These are phyloP conservation scores for Colletotrichum higginsianum DNA, from an alignment of 2,329 filamentous ascomycete species.

Conservation along the genomic window DNA sequence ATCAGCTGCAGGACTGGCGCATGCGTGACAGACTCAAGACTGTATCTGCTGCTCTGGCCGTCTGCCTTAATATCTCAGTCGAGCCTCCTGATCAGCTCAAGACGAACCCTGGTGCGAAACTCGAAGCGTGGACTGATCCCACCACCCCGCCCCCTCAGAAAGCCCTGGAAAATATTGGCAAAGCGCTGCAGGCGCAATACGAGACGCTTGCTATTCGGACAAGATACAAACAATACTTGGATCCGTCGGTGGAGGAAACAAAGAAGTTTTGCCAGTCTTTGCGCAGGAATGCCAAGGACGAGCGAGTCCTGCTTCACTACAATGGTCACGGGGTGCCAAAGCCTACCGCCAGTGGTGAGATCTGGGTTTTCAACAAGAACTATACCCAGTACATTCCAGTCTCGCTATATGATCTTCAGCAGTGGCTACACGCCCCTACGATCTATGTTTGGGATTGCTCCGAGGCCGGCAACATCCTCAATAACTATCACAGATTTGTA, in stretches of 20 bases:
- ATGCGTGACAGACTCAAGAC: slow-evolving; percentile 98
- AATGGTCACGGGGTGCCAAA: slow-evolving; percentile 98
- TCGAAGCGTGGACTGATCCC: slow-evolving; percentile 98
- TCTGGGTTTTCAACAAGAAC: slow-evolving; percentile 99
- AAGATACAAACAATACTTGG: slow-evolving; percentile 97
- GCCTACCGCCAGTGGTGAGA: slow-evolving; percentile 94
- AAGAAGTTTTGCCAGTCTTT: slow-evolving; percentile 96
- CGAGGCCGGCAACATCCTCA: slow-evolving; percentile 94
- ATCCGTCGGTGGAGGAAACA: slow-evolving; percentile 96
- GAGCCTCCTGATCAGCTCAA: slow-evolving; percentile 98
- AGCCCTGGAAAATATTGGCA: slow-evolving; percentile 93
- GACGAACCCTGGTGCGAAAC: slow-evolving; percentile 91
- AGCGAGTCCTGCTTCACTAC: slow-evolving; percentile 97
- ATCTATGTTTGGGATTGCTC: slow-evolving; percentile 99
- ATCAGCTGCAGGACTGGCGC: slow-evolving; percentile 90
- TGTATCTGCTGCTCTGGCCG: slow-evolving; percentile 91
- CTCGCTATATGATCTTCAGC: slow-evolving; percentile 93
- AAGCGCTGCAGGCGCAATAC: slow-evolving; percentile 95
- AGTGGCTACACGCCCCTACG: slow-evolving; percentile 95
- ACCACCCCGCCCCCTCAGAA: slow-evolving; percentile 85
- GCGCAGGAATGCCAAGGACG: slow-evolving; percentile 93
- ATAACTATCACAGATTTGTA: slow-evolving; percentile 93
- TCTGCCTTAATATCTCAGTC: slow-evolving; percentile 97
- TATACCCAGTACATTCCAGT: slow-evolving; percentile 99
- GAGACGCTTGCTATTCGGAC: slow-evolving; percentile 95